Conservation (phyloP, 106 monocot genomes). For the Dendrobium nobile region DNA sequence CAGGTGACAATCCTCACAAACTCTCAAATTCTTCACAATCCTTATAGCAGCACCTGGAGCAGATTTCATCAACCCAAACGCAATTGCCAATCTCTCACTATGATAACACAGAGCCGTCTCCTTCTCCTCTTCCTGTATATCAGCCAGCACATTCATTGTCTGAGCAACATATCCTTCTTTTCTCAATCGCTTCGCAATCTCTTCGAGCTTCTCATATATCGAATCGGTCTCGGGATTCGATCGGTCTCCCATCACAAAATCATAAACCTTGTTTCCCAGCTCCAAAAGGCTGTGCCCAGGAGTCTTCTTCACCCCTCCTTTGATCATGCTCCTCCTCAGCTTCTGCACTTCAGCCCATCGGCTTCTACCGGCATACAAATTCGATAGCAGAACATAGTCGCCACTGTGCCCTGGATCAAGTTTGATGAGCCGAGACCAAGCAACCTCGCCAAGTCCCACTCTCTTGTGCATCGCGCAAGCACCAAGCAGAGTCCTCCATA, state of each 20-base stretch:
- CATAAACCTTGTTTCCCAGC: conserved; percentile 31
- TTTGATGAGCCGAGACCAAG: conserved; percentile 38
- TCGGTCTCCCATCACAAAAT: conserved; percentile 58
- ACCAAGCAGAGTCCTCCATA: conserved; percentile 83
- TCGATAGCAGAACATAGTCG: conserved; percentile 75
- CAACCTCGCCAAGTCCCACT: conserved; percentile 42
- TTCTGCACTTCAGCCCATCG: conserved; percentile 53
- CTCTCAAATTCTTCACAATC: conserved; percentile 65
- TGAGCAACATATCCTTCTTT: conserved; percentile 37
- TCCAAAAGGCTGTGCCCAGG: conserved; percentile 72
- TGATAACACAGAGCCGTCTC: conserved; percentile 51
- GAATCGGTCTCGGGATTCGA: conserved; percentile 35
- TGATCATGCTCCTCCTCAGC: conserved; percentile 56
- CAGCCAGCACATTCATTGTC: conserved; percentile 40
- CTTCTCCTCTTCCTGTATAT: conserved; percentile 68
- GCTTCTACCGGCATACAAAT: conserved; percentile 48
- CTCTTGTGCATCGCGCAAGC: conserved; percentile 64
- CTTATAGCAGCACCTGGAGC: conserved; percentile 32
- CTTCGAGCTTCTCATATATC: conserved; percentile 48
- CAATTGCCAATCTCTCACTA: conserved; percentile 59
- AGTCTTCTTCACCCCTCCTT: conserved; percentile 55
- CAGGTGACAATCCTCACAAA: conserved; percentile 56
- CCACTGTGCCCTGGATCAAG: conserved; percentile 82
- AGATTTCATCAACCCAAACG: conserved; percentile 42
- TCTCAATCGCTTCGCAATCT: conserved; percentile 36